These are phyloP conservation scores for Polyplosphaeria fusca DNA, from an alignment of 495 filamentous ascomycete genomes.

Conservation along the genomic window DNA sequence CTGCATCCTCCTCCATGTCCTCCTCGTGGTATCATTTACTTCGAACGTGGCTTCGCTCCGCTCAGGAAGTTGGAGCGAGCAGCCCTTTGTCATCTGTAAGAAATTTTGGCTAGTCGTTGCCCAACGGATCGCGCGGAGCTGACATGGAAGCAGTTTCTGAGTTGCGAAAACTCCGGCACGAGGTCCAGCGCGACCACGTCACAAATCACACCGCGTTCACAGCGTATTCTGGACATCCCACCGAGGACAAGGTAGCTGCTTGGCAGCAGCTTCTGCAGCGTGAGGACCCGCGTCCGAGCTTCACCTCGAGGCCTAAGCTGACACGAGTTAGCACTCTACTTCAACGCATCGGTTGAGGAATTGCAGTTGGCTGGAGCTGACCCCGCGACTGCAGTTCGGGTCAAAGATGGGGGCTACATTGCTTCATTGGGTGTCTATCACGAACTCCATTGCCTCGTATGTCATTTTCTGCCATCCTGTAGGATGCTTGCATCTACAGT, in stretches of 20 bases:
- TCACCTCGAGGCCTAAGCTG: neutral
- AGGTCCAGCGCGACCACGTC: neutral
- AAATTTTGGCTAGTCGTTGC: neutral
- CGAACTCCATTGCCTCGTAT: slow-evolving; percentile 8
- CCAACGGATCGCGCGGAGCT: neutral
- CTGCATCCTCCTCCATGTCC: neutral
- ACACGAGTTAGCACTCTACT: slow-evolving; percentile 3
- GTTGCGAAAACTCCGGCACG: neutral
- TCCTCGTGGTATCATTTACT: neutral
- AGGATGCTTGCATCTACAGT: neutral
- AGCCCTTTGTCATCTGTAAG: neutral
- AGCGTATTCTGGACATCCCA: slow-evolving; percentile 4
- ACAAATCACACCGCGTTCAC: slow-evolving; percentile 10
- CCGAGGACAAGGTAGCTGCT: neutral
- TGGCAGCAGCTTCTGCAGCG: slow-evolving; percentile 7
- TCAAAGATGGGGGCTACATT: slow-evolving; percentile 7
- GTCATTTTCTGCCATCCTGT: neutral
- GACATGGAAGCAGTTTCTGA: slow-evolving; percentile 12
- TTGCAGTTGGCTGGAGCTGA: neutral
- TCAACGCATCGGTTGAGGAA: slow-evolving; percentile 6
- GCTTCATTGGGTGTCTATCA: slow-evolving; percentile 9
- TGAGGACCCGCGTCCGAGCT: too few species aligned
- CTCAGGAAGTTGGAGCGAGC: neutral
- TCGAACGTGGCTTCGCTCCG: neutral
- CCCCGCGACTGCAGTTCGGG: neutral